Conservation (phyloP, 2,329 filamentous ascomycete species). For the Coleophoma cylindrospora region DNA sequence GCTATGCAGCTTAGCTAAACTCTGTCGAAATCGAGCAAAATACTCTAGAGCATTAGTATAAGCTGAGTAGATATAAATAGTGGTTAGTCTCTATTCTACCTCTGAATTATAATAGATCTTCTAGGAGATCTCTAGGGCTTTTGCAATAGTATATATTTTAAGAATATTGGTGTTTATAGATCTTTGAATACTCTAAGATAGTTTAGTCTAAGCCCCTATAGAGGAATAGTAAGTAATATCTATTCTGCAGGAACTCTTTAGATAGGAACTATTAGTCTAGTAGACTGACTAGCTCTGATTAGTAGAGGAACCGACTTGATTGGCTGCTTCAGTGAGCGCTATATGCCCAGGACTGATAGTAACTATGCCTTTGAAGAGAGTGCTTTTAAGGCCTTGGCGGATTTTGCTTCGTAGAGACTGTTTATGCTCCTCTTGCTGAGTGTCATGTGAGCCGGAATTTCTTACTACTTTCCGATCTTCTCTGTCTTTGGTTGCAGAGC, state of each 20-base stretch:
- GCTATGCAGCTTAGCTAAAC: not conserved
- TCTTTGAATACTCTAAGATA: constrained; percentile 4
- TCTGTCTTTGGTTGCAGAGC: not conserved
- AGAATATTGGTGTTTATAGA: constrained; percentile 1
- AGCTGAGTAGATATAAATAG: constrained; percentile 2
- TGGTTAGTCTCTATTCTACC: constrained; percentile 1
- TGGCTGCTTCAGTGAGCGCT: constrained; percentile 1
- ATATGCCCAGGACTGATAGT: constrained; percentile 1
- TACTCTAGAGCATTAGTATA: constrained; percentile 1
- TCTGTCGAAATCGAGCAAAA: not conserved
- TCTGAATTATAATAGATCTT: constrained; percentile 1
- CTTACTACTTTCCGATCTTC: not conserved
- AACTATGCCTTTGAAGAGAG: constrained; percentile 3
- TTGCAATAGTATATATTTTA: constrained; percentile 6
- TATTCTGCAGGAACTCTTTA: constrained; percentile 2
- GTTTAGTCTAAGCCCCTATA: not conserved
- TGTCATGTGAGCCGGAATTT: not conserved
- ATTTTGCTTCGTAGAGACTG: constrained; percentile 1
- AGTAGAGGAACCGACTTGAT: not conserved
- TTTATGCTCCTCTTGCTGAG: not conserved
- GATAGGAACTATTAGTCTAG: constrained; percentile 4
- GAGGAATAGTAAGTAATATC: constrained; percentile 3
- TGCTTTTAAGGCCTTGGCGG: not conserved
- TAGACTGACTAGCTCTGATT: constrained; percentile 3
- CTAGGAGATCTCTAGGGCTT: constrained; percentile 7